A percentile compares a stretch with the other conserved stretches of the same genome.
phyloP scores from a whole-genome alignment of 345 rosid genomes.

The Salix suchowensis region DNA sequence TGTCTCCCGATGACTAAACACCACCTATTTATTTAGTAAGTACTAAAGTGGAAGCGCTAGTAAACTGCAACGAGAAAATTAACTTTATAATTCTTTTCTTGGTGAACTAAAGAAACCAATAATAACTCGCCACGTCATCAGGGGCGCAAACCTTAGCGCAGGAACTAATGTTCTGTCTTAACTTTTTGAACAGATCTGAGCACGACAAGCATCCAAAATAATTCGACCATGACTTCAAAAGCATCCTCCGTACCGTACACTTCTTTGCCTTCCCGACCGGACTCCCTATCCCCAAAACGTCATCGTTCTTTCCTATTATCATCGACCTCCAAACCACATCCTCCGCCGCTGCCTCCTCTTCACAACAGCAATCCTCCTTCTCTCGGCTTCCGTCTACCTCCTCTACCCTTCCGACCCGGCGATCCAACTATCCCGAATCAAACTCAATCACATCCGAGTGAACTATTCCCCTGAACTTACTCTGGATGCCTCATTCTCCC shows the following conservation, averaged over 20 bases:
- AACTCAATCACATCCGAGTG: conserved; percentile 53
- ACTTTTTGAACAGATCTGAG: too few species aligned
- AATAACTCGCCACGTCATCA: too few species aligned
- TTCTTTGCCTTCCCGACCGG: conserved; percentile 32
- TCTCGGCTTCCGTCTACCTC: conserved; percentile 45
- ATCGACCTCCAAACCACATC: conserved; percentile 10
- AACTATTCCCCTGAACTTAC: conserved; percentile 38
- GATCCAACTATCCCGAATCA: conserved; percentile 47
- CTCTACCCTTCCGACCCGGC: conserved; percentile 71
- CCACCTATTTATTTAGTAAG: too few species aligned
- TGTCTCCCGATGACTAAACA: too few species aligned
- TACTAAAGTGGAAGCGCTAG: too few species aligned
- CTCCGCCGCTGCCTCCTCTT: conserved; percentile 44
- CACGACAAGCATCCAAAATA: too few species aligned
- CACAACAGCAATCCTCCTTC: conserved; percentile 43
- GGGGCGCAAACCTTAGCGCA: too few species aligned
- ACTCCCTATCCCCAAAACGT: conserved; percentile 39
- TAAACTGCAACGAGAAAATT: too few species aligned
- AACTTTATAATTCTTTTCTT: too few species aligned
- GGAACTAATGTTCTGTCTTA: too few species aligned
- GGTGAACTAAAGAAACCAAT: too few species aligned
- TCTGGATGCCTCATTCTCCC: conserved; percentile 65
- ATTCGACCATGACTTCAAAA: neutral
- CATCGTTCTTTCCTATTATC: conserved; percentile 46
- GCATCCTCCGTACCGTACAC: conserved; percentile 29